Evolutionary conservation across 2,329 filamentous ascomycete genomes (phyloP).

Genomic region (Phaeosphaeria sp.): DNA sequence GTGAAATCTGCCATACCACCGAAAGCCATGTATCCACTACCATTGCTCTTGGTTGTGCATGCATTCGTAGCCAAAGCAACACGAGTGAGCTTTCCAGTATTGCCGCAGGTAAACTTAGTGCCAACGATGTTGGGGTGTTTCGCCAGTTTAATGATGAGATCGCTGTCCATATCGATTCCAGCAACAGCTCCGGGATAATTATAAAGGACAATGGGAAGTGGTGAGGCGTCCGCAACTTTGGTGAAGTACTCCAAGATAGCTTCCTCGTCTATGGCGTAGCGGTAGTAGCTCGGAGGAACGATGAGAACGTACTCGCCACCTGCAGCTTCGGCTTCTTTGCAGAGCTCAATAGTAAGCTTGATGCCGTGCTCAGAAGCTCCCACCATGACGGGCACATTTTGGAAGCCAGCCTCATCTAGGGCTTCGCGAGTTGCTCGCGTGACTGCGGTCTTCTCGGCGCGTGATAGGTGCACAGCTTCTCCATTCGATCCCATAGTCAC

Average conservation of each 20-base stretch:
- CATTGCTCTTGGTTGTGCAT: constrained; percentile 64
- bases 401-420: constrained; percentile 80
- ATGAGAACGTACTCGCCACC: constrained; percentile 83
- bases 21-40: constrained; percentile 76
- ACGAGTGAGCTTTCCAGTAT: constrained; percentile 86
- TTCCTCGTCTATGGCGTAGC: constrained; percentile 75
- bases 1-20: constrained; percentile 90
- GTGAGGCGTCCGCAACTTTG: constrained; percentile 75
- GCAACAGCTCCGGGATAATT: constrained; percentile 90
- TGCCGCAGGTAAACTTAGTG: constrained; percentile 91
- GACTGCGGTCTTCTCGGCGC: constrained; percentile 76
- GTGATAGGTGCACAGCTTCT: constrained; percentile 84
- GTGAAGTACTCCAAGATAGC: constrained; percentile 77
- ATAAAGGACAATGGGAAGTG: constrained; percentile 83
- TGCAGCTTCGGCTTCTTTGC: constrained; percentile 68
- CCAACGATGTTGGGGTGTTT: constrained; percentile 84
- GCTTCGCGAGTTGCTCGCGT: constrained; percentile 81
- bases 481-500: constrained; percentile 92
- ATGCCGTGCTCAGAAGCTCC: constrained; percentile 84
- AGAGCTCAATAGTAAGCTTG: constrained; percentile 78
- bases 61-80: constrained; percentile 77
- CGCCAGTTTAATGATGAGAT: constrained; percentile 80
- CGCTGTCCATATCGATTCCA: constrained; percentile 89
- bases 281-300: constrained; percentile 85
- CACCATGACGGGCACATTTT: constrained; percentile 78